A percentile compares a stretch with the other conserved stretches of the same genome.
phyloP scores from a whole-genome alignment of 1,139 yeast species.

The Tardiomyces digboiensis region DNA sequence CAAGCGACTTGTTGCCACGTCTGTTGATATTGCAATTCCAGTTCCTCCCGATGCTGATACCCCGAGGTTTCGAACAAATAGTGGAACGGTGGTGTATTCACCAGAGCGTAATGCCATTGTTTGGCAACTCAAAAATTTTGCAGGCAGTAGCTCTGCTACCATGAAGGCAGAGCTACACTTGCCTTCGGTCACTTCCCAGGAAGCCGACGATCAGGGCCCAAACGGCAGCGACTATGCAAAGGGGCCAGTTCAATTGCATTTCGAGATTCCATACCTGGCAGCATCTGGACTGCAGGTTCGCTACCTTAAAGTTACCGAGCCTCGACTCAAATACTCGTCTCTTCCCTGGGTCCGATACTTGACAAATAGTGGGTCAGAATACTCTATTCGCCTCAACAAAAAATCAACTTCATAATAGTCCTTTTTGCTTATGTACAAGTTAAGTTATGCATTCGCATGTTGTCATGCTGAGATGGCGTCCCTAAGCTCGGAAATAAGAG shows the following conservation, averaged over 20 bases:
- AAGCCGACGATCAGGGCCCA: conserved; percentile 6
- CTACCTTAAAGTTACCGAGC: conserved; percentile 80
- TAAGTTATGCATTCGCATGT: too few species aligned
- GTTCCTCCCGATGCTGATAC: conserved; percentile 92
- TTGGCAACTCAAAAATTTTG: conserved; percentile 82
- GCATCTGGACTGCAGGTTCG: conserved; percentile 93
- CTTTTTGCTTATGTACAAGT: not conserved
- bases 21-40: conserved; percentile 74
- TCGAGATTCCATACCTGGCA: conserved; percentile 92
- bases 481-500: conserved; percentile 13
- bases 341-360: conserved; percentile 93
- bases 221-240: conserved; percentile 3
- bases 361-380: conserved; percentile 69
- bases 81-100: conserved; percentile 82
- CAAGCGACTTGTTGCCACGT: conserved; percentile 72
- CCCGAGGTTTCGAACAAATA: conserved; percentile 67
- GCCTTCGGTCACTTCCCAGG: conserved; percentile 63
- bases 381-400: conserved; percentile 37
- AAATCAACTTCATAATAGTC: not conserved
- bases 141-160: conserved; percentile 78
- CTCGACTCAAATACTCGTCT: conserved; percentile 76
- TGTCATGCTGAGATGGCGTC: not conserved
- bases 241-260: conserved; percentile 51
- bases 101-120: conserved; percentile 73
- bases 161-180: conserved; percentile 83